Evolutionary conservation across 169 alveolate genomes (phyloP).

Genomic region (Eimeria sp.): DNA sequence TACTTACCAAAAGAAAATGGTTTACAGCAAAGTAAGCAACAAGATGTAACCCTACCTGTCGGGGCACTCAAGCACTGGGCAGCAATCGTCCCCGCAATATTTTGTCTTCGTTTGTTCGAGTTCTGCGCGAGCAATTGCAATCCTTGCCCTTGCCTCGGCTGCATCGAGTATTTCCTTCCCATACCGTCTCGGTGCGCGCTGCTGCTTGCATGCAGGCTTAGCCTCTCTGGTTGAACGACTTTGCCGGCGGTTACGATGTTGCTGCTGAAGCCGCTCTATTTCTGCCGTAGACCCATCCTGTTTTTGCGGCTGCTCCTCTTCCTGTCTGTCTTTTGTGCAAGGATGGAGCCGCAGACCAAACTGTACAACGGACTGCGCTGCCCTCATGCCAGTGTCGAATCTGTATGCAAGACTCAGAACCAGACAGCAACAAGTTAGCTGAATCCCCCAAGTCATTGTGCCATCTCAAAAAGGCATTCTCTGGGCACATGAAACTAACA

Average conservation of each 20-base stretch:
- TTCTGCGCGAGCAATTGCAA: slow-evolving; percentile 46
- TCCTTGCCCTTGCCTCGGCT: slow-evolving; percentile 36
- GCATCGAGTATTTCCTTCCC: slow-evolving; percentile 25
- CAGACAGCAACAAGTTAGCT: neutral
- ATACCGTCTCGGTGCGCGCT: neutral
- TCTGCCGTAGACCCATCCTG: neutral
- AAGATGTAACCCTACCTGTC: neutral
- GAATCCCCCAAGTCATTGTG: neutral
- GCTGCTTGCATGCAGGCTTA: slow-evolving; percentile 27
- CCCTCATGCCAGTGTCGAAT: slow-evolving; percentile 74
- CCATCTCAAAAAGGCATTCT: neutral
- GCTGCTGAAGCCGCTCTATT: slow-evolving; percentile 52
- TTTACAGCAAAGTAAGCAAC: neutral
- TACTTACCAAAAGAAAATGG: neutral
- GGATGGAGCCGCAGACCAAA: slow-evolving; percentile 71
- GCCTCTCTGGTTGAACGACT: neutral
- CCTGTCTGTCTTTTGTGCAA: slow-evolving; percentile 40
- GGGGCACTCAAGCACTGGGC: slow-evolving; percentile 45
- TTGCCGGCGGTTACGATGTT: slow-evolving; percentile 65
- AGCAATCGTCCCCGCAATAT: slow-evolving; percentile 61
- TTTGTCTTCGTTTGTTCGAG: slow-evolving; percentile 43
- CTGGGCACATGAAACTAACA: neutral
- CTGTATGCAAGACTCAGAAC: slow-evolving; percentile 2
- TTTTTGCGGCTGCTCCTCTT: slow-evolving; percentile 22
- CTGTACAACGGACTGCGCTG: slow-evolving; percentile 77